Base-by-base conservation (phyloP, 73 alveolate species). In the Stentor roeselii region DNA sequence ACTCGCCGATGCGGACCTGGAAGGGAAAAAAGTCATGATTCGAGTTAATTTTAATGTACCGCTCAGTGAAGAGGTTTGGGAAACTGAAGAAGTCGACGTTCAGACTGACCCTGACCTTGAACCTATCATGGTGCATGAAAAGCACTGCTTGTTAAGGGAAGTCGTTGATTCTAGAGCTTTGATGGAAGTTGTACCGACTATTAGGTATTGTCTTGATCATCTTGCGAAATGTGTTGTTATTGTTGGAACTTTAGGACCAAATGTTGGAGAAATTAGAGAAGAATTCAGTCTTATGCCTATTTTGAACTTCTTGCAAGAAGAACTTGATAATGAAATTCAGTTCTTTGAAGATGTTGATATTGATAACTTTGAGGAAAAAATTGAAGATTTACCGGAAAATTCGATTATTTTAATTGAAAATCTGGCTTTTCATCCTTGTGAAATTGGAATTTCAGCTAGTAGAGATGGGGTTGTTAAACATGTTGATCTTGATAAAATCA, bases 31-130 rank as follows among this genome's bases (percentile, higher is more conserved):
- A 40, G 90, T 91, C 3, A 59, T 91, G 27, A 75, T 91, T 75
- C 84, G 96, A 86, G 86, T 91, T n/a, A 93, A 91, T 75, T 82
- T 91, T n/a, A 93, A 91, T 78, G 94, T 41, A 21, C 84, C 84
- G n/a, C 31, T 41, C 27, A 21, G 36, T 14, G 84, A 41, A 76
- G 74, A 76, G 34, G 39, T 39, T 37, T 76, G 74, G 74, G 84
- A 76, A 35, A 35, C 27, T 27, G 84, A 76, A 76, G 84, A 76
- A 76, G 84, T 76, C 34, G 60, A 76, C 11, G 39, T 76, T 0
- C 74, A 76, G 39, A 41, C 27, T 39, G 84, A 80, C 31, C 83
- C 83, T n/a, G 82, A 80, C 1, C 84, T 15, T 30, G 39, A 60
- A 30, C 86, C 60, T 31, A 67, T 38, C 11, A 34, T 2, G 15